Evolutionary conservation across 2,329 filamentous ascomycete species (phyloP).

Genomic region (Penicillium sp.): DNA sequence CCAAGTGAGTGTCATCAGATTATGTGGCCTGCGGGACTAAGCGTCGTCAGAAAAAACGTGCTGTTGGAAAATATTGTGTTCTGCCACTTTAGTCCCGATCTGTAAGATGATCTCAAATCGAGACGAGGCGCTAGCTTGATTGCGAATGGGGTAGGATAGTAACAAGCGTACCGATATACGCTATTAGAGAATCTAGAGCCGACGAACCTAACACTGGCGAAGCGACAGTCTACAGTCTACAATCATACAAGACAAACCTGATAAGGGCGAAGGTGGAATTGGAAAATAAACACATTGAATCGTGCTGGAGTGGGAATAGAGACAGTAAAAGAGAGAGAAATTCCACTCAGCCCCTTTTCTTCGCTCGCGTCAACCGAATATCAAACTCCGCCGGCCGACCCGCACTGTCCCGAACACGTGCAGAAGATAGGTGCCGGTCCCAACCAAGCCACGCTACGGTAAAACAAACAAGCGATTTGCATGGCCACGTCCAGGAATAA

Average conservation of each 20-base stretch:
- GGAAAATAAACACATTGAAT: constrained; percentile 37
- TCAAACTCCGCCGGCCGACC: constrained; percentile 43
- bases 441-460: constrained; percentile 35
- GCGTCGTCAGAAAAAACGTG: too few relatives aligned
- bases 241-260: neutral
- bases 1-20: too few relatives aligned
- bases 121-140: too few relatives aligned
- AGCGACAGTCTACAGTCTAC: neutral
- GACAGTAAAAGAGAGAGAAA: constrained; percentile 41
- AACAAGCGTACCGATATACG: too few relatives aligned
- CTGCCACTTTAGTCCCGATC: too few relatives aligned
- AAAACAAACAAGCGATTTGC: constrained; percentile 34
- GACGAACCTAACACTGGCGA: neutral
- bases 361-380: constrained; percentile 38
- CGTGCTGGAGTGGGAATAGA: constrained; percentile 41
- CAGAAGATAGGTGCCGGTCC: constrained; percentile 34
- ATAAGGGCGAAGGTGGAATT: constrained; percentile 18
- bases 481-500: constrained; percentile 34
- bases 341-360: constrained; percentile 41
- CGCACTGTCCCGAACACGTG: constrained; percentile 35
- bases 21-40: too few relatives aligned
- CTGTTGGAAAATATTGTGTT: too few relatives aligned
- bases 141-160: too few relatives aligned
- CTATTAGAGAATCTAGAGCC: too few relatives aligned
- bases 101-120: too few relatives aligned